Conservation (phyloP, 805 yeast genomes). For the Limtongozyma cylindracea region DNA sequence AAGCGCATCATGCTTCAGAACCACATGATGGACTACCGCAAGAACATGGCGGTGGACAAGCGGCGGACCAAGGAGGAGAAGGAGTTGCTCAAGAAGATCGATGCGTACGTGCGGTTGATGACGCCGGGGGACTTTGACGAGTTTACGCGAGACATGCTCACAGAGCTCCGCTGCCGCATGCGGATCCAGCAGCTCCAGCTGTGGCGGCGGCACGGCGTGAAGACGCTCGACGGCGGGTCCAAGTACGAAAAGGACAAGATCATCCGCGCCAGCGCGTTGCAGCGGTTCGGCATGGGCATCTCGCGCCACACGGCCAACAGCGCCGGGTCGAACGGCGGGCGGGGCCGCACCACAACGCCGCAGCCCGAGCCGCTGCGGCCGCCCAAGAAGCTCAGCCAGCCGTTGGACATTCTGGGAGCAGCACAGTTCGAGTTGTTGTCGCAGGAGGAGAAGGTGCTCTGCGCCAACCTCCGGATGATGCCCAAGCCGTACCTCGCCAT, state of each 20-base stretch:
- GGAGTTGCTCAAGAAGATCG: conserved; percentile 48
- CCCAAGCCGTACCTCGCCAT: conserved; percentile 92
- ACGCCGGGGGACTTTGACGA: conserved; percentile 58
- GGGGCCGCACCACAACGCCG: too few species aligned
- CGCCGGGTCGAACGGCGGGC: too few species aligned
- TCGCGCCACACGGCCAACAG: too few species aligned
- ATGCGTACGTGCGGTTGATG: conserved; percentile 64
- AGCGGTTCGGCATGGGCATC: conserved; percentile 14
- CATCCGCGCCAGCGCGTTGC: conserved; percentile 34
- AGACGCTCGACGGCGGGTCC: conserved; percentile 57
- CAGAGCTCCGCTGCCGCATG: conserved; percentile 55
- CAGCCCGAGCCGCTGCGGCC: conserved; percentile 13
- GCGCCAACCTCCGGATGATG: conserved; percentile 57
- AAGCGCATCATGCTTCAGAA: conserved; percentile 64
- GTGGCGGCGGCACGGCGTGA: conserved; percentile 80
- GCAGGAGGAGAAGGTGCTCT: conserved; percentile 69
- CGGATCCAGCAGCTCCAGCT: conserved; percentile 79
- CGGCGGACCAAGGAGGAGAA: conserved; percentile 74
- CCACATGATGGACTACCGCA: conserved; percentile 61
- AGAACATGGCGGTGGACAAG: conserved; percentile 61
- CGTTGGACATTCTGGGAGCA: conserved; percentile 49
- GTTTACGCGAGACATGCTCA: conserved; percentile 46
- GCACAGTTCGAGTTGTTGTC: conserved; percentile 66
- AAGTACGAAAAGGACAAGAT: conserved; percentile 78
- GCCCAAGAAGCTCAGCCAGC: conserved; percentile 13